Base-by-base conservation (phyloP, 257 asterid genomes). In the Avicennia marina region DNA sequence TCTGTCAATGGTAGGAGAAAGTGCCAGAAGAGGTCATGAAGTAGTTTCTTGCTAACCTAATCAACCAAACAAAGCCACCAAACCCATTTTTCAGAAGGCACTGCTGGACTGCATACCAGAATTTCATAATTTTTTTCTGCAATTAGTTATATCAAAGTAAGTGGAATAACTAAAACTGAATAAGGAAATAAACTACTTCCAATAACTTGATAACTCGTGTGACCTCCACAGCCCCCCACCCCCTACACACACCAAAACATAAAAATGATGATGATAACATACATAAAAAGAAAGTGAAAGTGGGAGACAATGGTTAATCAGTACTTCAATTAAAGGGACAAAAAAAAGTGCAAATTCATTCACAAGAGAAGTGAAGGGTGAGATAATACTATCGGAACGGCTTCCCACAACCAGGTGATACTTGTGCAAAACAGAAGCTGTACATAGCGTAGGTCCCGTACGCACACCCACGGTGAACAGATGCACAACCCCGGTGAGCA, bases 11-110 rank as follows among this genome's bases (percentile, higher is more conserved):
- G 58, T 65, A 26, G 47, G 62, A 57, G 31, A 16, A 41, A 41
- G 42, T 44, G 47, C 63, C 27, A 43, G 44, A 4, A 51, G 32
- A 52, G 40, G 58, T 53, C 63, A 22, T 68, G 16, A 22, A 38
- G 43, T 64, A 66, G 64, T 49, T 63, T 58, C 61, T 71, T 51
- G 73, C 53, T 69, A 75, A 75, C 83, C 81, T 73, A 80, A 80
- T 53, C 41, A 63, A 80, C 70, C 79, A 60, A 67, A 67, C 74
- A 60, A 45, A 54, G 34, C 65, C 73, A 63, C 62, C 66, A 50
- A 67, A 65, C 62, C 45, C 12, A 34, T 27, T 54, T 65, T 53
- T 34, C 48, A 60, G 52, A 53, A 17, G 26, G 27, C 49, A 18
- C 6, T 15, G 53, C 11, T 65, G 44, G 44, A 73, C 65, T 8